Conservation (phyloP, 345 rosid species). For the Camelina neglecta region DNA sequence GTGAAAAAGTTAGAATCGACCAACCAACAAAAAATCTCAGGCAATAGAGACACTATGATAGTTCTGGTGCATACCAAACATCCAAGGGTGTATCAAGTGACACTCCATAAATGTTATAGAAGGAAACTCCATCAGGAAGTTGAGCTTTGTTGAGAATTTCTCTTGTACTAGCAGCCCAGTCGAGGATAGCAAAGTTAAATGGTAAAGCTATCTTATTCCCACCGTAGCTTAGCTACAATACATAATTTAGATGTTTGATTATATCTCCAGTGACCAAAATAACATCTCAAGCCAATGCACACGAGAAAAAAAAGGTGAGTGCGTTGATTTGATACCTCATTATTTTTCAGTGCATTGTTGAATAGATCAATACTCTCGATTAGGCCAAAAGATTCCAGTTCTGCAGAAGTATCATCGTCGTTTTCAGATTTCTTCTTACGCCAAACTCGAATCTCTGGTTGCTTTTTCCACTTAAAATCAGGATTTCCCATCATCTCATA, state of each 20-base stretch:
- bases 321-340: slow-evolving; percentile 59
- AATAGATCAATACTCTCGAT: slow-evolving; percentile 60
- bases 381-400: slow-evolving; percentile 63
- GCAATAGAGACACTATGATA: not conserved
- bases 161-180: slow-evolving; percentile 79
- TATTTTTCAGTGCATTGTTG: slow-evolving; percentile 71
- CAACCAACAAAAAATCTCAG: slow-evolving; percentile 1
- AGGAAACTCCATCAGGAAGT: slow-evolving; percentile 73
- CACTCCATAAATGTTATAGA: slow-evolving; percentile 82
- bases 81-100: slow-evolving; percentile 82
- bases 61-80: slow-evolving; percentile 62
- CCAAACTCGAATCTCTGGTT: slow-evolving; percentile 83
- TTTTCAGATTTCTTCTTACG: slow-evolving; percentile 56
- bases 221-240: slow-evolving; percentile 58
- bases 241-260: slow-evolving; percentile 16
- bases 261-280: not conserved
- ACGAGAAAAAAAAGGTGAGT: slow-evolving; percentile 7
- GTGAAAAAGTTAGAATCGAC: not conserved
- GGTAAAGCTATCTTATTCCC: slow-evolving; percentile 76
- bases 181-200: slow-evolving; percentile 67
- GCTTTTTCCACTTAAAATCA: slow-evolving; percentile 64
- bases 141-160: slow-evolving; percentile 56
- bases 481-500: slow-evolving; percentile 95
- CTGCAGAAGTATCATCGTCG: slow-evolving; percentile 50
- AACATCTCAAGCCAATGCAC: slow-evolving; percentile 12